Evolutionary conservation across 192 early-diverging fungal genomes (phyloP).

Genomic region (Spinellus fusiger): DNA sequence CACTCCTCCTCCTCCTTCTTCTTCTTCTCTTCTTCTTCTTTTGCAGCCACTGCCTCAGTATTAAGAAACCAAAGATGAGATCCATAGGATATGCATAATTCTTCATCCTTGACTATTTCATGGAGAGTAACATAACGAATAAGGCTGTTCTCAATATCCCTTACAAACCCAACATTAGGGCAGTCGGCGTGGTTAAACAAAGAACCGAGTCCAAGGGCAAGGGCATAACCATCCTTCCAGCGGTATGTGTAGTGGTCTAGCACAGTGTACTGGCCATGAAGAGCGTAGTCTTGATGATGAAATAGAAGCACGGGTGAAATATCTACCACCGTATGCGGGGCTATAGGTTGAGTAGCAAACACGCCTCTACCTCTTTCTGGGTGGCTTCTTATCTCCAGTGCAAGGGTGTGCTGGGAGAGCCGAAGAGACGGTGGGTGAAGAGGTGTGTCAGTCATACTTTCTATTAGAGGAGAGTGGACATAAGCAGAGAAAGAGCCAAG

Average conservation of each 20-base stretch:
- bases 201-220: constrained; percentile 59
- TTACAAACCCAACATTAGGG: constrained; percentile 57
- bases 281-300: constrained; percentile 42
- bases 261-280: constrained; percentile 51
- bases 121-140: constrained; percentile 51
- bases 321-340: constrained; percentile 40
- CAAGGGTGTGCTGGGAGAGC: constrained; percentile 14
- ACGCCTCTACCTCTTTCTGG: constrained; percentile 54
- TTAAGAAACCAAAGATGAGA: constrained; percentile 54
- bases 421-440: constrained; percentile 2
- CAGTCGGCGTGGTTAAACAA: constrained; percentile 60
- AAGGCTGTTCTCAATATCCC: constrained; percentile 46
- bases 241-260: constrained; percentile 64
- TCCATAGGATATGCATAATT: constrained; percentile 65
- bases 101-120: constrained; percentile 48
- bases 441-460: background rate
- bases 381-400: constrained; percentile 45
- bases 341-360: constrained; percentile 37
- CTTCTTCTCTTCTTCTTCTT: background rate
- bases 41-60: background rate
- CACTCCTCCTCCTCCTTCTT: background rate
- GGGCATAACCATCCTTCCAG: constrained; percentile 52
- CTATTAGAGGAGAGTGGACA: background rate
- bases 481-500: too few relatives aligned
- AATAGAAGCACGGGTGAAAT: constrained; percentile 58